These are phyloP conservation scores for Camellia japonica DNA, from an alignment of 148 eudicot species.

Conservation along the genomic window DNA sequence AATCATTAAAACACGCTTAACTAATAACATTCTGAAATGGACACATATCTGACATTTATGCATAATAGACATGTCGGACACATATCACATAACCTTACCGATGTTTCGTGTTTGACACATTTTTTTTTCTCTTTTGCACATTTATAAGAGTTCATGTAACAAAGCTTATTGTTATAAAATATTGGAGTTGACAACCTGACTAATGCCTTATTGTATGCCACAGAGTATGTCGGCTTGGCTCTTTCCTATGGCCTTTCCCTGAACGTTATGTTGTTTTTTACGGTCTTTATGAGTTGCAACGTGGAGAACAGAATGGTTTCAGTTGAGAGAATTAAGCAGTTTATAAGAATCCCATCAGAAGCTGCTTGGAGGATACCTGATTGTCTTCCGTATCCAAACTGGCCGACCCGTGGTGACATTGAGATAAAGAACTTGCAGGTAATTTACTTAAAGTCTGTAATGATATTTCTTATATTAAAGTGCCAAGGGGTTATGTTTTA, in stretches of 20 bases:
- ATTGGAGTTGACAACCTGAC: background rate
- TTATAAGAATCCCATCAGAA: constrained; percentile 35
- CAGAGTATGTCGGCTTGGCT: constrained; percentile 45
- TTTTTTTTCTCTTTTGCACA: background rate
- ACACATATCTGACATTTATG: too few relatives aligned
- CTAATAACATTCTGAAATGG: background rate
- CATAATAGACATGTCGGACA: background rate
- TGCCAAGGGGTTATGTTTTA: too few relatives aligned
- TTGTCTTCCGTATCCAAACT: constrained; percentile 29
- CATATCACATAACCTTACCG: background rate
- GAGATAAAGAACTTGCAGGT: constrained; percentile 43
- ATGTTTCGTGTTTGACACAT: background rate
- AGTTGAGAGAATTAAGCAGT: constrained; percentile 52
- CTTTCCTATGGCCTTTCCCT: constrained; percentile 51
- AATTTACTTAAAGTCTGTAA: background rate
- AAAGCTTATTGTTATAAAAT: background rate
- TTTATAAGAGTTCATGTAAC: background rate
- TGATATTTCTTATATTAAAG: too few relatives aligned
- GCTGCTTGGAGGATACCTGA: constrained; percentile 34
- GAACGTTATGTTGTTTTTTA: constrained; percentile 29
- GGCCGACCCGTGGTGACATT: constrained; percentile 44
- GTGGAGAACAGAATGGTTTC: constrained; percentile 47
- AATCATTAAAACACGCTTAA: background rate
- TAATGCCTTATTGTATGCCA: constrained; percentile 9
- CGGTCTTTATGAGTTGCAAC: constrained; percentile 26